Evolutionary conservation across 164 flowering plant genomes (phyloP), one percentile per base, ranked within the genome.

Genomic region (Paratinospora sagittata): DNA sequence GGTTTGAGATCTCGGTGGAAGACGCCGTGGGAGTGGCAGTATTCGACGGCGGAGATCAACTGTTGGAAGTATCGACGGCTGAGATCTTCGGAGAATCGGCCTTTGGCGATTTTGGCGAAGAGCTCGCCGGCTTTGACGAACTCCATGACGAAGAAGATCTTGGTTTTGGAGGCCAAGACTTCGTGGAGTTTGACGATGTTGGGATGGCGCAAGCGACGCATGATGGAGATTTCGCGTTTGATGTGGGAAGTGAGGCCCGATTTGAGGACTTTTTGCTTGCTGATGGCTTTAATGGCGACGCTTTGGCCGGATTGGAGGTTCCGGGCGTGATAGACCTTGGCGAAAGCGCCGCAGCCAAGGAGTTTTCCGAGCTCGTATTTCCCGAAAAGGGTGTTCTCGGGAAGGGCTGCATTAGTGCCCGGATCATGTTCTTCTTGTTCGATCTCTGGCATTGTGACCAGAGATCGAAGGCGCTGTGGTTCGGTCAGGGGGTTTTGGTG

Each of bases 1-100:
- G 88, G 91, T 70, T 88, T 89, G 63, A 89, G 74, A 58, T 89
- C 91, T 11, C 95, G 85, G 75, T 90, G 92, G 76, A 77, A 85
- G 9, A 88, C 70, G n/a, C 92, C 92, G 17, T 78, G 84, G 2
- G 84, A 64, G 66, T 89, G 95, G 73, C 90, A 88, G 70, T 82
- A 83, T 0, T 82, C 82, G 63, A 88, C 82, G 70, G 90, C 95
- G 65, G 86, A 83, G 37, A 89, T 83, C 24, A 89, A 66, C 74
- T 89, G 91, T 69, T 79, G 88, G 79, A 89, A 89, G 60, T 80
- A 83, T 10, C 73, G 66, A 6, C 91, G 84, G 77, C 80, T 73
- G 61, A 83, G 78, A 67, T 85, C 87, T 43, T 87, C 93, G 67
- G 65, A 37, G 74, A 89, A 81, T 0, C 89, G 76, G 4, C 88